These are phyloP conservation scores for Stephania japonica DNA, from an alignment of 164 flowering plant genomes.

Conservation along the genomic window DNA sequence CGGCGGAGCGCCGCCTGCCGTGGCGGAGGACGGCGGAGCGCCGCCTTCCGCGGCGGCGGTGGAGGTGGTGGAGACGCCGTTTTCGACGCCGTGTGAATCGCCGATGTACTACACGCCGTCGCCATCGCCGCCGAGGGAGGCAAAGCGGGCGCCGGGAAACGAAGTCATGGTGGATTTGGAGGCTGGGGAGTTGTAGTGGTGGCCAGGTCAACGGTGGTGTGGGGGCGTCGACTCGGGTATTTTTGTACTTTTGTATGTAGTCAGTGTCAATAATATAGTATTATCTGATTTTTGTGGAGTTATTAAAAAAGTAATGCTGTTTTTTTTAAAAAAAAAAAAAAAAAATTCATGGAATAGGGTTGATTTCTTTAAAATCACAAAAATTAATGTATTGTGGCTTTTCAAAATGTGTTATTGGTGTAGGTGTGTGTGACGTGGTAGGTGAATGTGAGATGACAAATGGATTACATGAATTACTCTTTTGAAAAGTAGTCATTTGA, in stretches of 20 bases:
- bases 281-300: not conserved
- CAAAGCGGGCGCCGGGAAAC: not conserved
- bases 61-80: constrained; percentile 27
- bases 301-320: not conserved
- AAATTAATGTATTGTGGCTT: too few relatives aligned
- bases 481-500: too few relatives aligned
- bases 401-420: too few relatives aligned
- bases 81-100: constrained; percentile 53
- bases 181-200: not conserved
- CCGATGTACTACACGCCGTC: constrained; percentile 46
- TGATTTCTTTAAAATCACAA: too few relatives aligned
- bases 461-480: too few relatives aligned
- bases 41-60: constrained; percentile 10
- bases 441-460: too few relatives aligned
- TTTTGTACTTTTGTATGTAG: not conserved
- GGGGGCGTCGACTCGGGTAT: not conserved
- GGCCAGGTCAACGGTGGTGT: not conserved
- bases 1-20: not conserved
- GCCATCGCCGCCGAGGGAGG: constrained; percentile 37
- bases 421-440: too few relatives aligned
- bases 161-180: not conserved
- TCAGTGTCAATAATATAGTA: too few relatives aligned
- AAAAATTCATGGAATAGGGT: too few relatives aligned
- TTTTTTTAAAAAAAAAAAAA: too few relatives aligned
- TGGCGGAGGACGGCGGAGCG: not conserved